A percentile compares a stretch with the other conserved stretches of the same genome.
Conservation (phyloP, 2,329 filamentous ascomycete species). For the Talaromyces sp. region DNA sequence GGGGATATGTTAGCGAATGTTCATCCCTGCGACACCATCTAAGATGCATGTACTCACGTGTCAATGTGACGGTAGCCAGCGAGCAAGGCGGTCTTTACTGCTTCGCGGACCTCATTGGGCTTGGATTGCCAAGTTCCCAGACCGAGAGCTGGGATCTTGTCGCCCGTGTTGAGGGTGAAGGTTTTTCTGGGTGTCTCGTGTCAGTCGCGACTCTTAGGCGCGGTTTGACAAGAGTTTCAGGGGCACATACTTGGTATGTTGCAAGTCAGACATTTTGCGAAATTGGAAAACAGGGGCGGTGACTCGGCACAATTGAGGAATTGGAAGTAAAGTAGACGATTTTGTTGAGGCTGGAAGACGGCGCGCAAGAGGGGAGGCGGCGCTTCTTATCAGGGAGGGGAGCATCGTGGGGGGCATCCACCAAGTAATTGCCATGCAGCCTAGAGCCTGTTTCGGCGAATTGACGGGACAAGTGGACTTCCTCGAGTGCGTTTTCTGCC, state of each 20-base stretch:
- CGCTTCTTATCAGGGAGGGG: constrained; percentile 4
- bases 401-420: constrained; percentile 8
- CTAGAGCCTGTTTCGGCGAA: neutral
- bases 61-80: constrained; percentile 54
- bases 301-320: neutral
- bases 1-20: neutral
- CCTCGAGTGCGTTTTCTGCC: neutral
- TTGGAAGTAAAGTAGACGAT: neutral
- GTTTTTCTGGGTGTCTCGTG: constrained; percentile 21
- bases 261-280: constrained; percentile 22
- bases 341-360: neutral
- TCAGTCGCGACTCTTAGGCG: neutral
- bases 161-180: constrained; percentile 46
- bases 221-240: neutral
- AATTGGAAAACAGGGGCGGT: constrained; percentile 1
- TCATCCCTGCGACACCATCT: neutral
- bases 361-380: neutral
- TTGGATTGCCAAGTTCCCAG: constrained; percentile 54
- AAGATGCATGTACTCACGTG: constrained; percentile 30
- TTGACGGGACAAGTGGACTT: neutral
- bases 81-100: constrained; percentile 45
- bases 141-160: constrained; percentile 45
- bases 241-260: constrained; percentile 24
- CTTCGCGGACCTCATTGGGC: constrained; percentile 46
- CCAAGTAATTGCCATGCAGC: neutral